Evolutionary conservation across 1,284 basidiomycete genomes (phyloP), one percentile per base, ranked within the genome.

Genomic region (Sanghuangporus weigelae): DNA sequence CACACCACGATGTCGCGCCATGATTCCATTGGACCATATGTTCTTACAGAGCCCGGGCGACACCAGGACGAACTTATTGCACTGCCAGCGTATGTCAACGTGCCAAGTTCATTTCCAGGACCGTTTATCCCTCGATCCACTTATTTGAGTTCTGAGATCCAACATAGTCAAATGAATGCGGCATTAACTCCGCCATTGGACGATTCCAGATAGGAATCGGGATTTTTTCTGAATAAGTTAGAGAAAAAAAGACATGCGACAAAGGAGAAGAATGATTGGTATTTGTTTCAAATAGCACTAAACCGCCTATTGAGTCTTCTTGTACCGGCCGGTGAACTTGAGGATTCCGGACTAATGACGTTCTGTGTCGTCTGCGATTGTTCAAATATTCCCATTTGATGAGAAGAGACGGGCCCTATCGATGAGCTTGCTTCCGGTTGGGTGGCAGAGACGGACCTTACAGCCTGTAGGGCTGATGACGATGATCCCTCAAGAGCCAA

Each of bases 141-240:
- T 51, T 44, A 19, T 14, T 21, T 26, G 8, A 31, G 38, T 38
- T 38, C 31, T 54, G 53, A 36, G 16, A 11, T 19, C 53, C 53
- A 54, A 31, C 12, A 36, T 54, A 54, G 53, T 36, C 35, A 31
- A 54, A 36, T 54, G 26, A 35, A 38, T 36, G 31, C 19, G 36
- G 14, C 16, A 54, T 54, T 54, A 54, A 54, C 53, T 54, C 53
- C 53, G 53, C 53, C 53, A 54, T 54, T 54, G 53, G 53, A 21
- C 31, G 35, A 31, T 36, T 54, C 10, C 35, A 26, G 31, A 36
- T 26, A 54, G 14, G 14, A 54, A 51, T 51, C 21, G 50, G 31
- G 8, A 51, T 23, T 51, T 51, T 54, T 36, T 54, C 53, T 36
- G 53, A 54, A 38, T 31, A 19, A 38, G 6, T 31, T n/a, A 36